Base-by-base conservation (phyloP, 768 basidiomycete genomes). In the Cystobasidium tubakii region DNA sequence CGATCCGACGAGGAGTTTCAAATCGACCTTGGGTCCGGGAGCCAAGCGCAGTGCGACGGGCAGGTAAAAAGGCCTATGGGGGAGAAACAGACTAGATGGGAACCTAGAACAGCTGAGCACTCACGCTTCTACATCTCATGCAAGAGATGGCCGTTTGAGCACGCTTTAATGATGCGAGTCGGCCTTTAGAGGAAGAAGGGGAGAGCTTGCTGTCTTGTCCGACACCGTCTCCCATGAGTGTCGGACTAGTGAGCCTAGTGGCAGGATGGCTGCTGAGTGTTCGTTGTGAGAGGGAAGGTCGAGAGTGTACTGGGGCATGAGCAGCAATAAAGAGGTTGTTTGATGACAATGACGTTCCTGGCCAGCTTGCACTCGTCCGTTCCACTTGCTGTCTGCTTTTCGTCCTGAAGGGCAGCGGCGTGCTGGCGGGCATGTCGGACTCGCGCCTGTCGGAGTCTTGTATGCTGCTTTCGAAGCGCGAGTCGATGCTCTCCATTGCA, bases 121-220 rank as follows among this genome's bases (percentile, higher is more conserved):
- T 71, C 29, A 71, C 69, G 12, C 27, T 57, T 42, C 69, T 13
- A 31, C 69, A 71, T 27, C 69, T 23, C 17, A 60, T 21, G 25
- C 69, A 71, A 6, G 69, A 71, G 9, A 55, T 10, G 31, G 69
- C 69, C 15, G 55, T 71, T 42, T 71, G 69, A 3, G 7, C 50
- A 27, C 69, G 27, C 55, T 71, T 71, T 10, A 36, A 15, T 29
- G 57, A 17, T 29, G 57, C 15, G 6, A 4, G 10, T 60, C 9
- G 12, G 15, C 15, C 21, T 50, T 15, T 50, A n/a, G 46, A 50
- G 46, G 46, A 50, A 50, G 46, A 50, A 3, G 46, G 21, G 21
- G 46, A n/a, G 21, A n/a, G 46, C 9, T 50, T 6, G 46, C 12
- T 21, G 12, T n/a, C 15, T 3, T 50, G 46, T 50, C 21, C 21